Percentiles rank a stretch among this genome's conserved stretches.
Conservation (phyloP, 2,329 filamentous ascomycete genomes). For the Curvularia eragrostidis region DNA sequence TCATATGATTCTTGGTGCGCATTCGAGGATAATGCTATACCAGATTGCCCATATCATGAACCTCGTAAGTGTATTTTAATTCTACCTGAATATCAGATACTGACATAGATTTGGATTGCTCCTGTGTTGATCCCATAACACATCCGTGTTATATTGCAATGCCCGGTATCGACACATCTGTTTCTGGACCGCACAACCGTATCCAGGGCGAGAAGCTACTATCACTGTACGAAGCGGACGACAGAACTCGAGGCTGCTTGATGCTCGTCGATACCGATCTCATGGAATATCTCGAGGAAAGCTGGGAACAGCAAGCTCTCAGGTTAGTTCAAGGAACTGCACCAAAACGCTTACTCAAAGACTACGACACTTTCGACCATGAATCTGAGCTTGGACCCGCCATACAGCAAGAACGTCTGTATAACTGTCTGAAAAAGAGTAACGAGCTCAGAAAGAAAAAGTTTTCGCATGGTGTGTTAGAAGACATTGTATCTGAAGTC, state of each 20-base stretch:
- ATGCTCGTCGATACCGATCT: slow-evolving; percentile 37
- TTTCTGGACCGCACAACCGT: slow-evolving; percentile 32
- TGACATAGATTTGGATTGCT: slow-evolving; percentile 13
- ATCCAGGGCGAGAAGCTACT: slow-evolving; percentile 29
- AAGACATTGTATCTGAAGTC: slow-evolving; percentile 13
- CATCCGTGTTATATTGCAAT: slow-evolving; percentile 31
- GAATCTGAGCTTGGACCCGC: slow-evolving; percentile 20
- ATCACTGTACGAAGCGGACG: slow-evolving; percentile 21
- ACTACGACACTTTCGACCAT: slow-evolving; percentile 18
- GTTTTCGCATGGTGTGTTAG: slow-evolving; percentile 14
- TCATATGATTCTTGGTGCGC: slow-evolving; percentile 20
- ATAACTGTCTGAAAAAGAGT: slow-evolving; percentile 20
- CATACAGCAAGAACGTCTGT: slow-evolving; percentile 26
- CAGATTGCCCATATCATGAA: slow-evolving; percentile 34
- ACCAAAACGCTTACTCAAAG: slow-evolving; percentile 20
- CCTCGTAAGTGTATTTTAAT: slow-evolving; percentile 19
- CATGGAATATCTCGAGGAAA: slow-evolving; percentile 17
- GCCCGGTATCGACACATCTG: slow-evolving; percentile 15
- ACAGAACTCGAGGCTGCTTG: slow-evolving; percentile 25
- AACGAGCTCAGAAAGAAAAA: slow-evolving; percentile 20
- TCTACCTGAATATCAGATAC: background rate
- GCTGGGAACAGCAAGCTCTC: background rate
- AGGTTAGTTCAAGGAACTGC: slow-evolving; percentile 1
- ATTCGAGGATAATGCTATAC: slow-evolving; percentile 21
- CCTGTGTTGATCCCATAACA: slow-evolving; percentile 27